Conservation (phyloP, 208 protist species). For the Trypanosoma congolense region DNA sequence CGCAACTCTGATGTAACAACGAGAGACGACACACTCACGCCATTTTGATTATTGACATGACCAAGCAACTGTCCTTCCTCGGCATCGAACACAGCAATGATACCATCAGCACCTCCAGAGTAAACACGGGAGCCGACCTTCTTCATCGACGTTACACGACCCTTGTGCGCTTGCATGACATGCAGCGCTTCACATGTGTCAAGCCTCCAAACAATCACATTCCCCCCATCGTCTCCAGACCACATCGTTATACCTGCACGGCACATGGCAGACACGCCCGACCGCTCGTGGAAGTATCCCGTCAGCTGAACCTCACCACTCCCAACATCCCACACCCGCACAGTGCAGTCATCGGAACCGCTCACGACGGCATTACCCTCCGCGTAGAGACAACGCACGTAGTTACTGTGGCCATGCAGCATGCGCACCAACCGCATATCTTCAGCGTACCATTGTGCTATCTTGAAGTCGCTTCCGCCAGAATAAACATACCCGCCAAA, state of each 20-base stretch:
- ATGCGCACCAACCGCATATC: constrained; percentile 31
- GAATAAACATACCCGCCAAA: constrained; percentile 82
- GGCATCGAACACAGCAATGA: constrained; percentile 57
- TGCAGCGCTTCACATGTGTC: constrained; percentile 61
- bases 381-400: constrained; percentile 69
- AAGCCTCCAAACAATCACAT: constrained; percentile 64
- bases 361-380: constrained; percentile 79
- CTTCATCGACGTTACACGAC: constrained; percentile 45
- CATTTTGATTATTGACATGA: constrained; percentile 45
- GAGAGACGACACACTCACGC: constrained; percentile 45
- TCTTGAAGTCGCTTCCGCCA: constrained; percentile 59
- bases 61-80: constrained; percentile 43
- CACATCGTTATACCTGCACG: constrained; percentile 75
- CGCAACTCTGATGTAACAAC: constrained; percentile 51
- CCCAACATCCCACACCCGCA: constrained; percentile 82
- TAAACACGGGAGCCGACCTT: constrained; percentile 69
- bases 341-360: constrained; percentile 69
- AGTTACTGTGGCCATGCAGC: constrained; percentile 67
- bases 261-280: constrained; percentile 59
- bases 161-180: constrained; percentile 39
- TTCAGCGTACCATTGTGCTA: constrained; percentile 66
- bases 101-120: constrained; percentile 65
- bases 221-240: constrained; percentile 69
- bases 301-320: constrained; percentile 54
- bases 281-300: constrained; percentile 69